Percentiles rank a stretch among this genome's conserved stretches.
Conservation (phyloP, 169 alveolate species). For the Condylostoma magnum region DNA sequence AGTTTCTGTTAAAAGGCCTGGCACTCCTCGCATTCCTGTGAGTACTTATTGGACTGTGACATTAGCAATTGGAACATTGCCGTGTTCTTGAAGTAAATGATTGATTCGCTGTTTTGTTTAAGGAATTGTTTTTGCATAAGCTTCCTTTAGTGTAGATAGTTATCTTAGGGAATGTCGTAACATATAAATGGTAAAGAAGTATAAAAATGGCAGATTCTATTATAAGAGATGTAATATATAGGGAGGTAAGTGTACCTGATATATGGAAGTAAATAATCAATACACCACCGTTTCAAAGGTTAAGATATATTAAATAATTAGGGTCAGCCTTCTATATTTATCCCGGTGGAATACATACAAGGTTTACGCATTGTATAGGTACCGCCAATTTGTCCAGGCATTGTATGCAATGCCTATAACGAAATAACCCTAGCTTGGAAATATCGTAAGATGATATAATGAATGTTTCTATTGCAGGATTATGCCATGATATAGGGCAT, state of each 20-base stretch:
- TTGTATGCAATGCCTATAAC: conserved; percentile 33
- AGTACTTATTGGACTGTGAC: conserved; percentile 10
- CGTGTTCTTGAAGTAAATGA: conserved; percentile 10
- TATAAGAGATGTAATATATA: no score
- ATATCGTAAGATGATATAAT: conserved; percentile 38
- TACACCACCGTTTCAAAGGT: conserved; percentile 82
- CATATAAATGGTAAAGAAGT: no score
- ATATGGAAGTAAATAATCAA: conserved; percentile 79
- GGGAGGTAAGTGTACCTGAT: no score
- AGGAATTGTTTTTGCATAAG: conserved; percentile 1
- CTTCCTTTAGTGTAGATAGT: not conserved
- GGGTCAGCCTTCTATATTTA: conserved; percentile 82
- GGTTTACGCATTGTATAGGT: conserved; percentile 92
- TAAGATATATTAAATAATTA: conserved; percentile 82
- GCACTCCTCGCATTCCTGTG: conserved; percentile 92
- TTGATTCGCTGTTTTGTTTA: not conserved
- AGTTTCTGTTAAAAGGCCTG: conserved; percentile 91
- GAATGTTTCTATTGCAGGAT: conserved; percentile 85
- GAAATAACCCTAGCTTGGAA: not conserved
- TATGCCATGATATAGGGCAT: conserved; percentile 93
- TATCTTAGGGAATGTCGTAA: not conserved
- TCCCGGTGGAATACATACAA: conserved; percentile 89
- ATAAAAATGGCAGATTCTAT: no score
- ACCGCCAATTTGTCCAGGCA: conserved; percentile 77
- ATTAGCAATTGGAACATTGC: conserved; percentile 1